Evolutionary conservation across 352 stramenopile species (phyloP).

Genomic region (Thalassiosira ordinaria): DNA sequence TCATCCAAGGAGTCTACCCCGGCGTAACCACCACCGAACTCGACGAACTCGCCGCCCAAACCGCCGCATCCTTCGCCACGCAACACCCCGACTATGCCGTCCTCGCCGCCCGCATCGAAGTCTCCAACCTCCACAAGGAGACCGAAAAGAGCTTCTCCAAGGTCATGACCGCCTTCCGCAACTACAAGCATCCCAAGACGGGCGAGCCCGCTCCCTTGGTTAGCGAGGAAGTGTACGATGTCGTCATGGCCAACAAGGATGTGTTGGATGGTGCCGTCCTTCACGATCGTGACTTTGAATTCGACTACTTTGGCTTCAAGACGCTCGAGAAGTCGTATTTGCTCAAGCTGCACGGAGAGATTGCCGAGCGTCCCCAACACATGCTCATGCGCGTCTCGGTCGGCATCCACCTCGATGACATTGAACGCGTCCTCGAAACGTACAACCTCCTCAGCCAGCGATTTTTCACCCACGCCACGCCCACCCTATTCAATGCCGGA

Average conservation of each 20-base stretch:
- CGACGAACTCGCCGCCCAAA: conserved; percentile 98
- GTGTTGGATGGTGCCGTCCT: conserved; percentile 95
- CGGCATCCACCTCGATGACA: conserved; percentile 97
- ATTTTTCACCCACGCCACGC: conserved; percentile 97
- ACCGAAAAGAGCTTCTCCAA: conserved; percentile 92
- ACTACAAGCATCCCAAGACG: conserved; percentile 97
- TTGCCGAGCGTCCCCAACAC: conserved; percentile 97
- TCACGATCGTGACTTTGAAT: conserved; percentile 98
- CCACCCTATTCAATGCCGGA: conserved; percentile 99
- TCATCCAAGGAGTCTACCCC: conserved; percentile 98
- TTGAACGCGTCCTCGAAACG: conserved; percentile 93
- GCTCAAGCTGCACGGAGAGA: conserved; percentile 93
- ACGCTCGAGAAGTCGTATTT: conserved; percentile 98
- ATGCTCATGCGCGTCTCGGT: conserved; percentile 97
- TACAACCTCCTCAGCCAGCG: conserved; percentile 97
- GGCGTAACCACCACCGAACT: conserved; percentile 98
- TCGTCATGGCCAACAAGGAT: conserved; percentile 94
- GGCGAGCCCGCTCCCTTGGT: conserved; percentile 92
- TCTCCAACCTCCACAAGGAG: conserved; percentile 99
- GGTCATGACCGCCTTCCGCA: conserved; percentile 91
- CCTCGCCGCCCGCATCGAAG: conserved; percentile 96
- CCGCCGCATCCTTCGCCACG: conserved; percentile 95
- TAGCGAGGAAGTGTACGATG: conserved; percentile 93
- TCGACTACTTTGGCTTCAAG: conserved; percentile 99
- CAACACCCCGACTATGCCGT: conserved; percentile 99